Evolutionary conservation across 129 eudicot species (phyloP).

Genomic region (Lactuca sativa): DNA sequence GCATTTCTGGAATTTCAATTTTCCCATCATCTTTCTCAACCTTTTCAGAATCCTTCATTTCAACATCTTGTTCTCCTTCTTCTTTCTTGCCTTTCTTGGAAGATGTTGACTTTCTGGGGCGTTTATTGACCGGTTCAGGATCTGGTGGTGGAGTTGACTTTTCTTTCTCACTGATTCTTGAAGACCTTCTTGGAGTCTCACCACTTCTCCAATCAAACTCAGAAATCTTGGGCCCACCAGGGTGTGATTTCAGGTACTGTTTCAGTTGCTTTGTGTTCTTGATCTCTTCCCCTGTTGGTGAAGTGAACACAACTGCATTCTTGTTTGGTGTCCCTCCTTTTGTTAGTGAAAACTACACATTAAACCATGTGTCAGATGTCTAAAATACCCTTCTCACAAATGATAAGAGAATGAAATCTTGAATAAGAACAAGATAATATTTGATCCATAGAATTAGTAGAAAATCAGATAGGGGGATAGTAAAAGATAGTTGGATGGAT

Average conservation of each 20-base stretch:
- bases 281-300: constrained; percentile 88
- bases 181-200: constrained; percentile 70
- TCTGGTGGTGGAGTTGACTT: constrained; percentile 64
- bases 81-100: constrained; percentile 54
- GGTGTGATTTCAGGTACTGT: constrained; percentile 75
- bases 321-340: constrained; percentile 73
- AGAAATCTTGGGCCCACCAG: constrained; percentile 67
- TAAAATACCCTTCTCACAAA: not conserved
- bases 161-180: constrained; percentile 68
- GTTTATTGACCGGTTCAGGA: constrained; percentile 53
- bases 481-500: constrained; percentile 1
- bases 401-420: not conserved
- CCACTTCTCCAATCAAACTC: constrained; percentile 82
- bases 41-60: constrained; percentile 35
- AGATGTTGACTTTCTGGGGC: constrained; percentile 43
- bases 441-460: not conserved
- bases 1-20: constrained; percentile 23
- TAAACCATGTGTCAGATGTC: constrained; percentile 6
- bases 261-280: constrained; percentile 57
- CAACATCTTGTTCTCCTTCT: constrained; percentile 43
- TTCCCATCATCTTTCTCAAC: constrained; percentile 27
- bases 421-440: no score
- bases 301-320: constrained; percentile 59
- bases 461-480: not conserved
- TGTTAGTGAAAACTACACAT: constrained; percentile 52